phyloP scores from a whole-genome alignment of 140 eudicot genomes.

The Ambrosia hybrid region DNA sequence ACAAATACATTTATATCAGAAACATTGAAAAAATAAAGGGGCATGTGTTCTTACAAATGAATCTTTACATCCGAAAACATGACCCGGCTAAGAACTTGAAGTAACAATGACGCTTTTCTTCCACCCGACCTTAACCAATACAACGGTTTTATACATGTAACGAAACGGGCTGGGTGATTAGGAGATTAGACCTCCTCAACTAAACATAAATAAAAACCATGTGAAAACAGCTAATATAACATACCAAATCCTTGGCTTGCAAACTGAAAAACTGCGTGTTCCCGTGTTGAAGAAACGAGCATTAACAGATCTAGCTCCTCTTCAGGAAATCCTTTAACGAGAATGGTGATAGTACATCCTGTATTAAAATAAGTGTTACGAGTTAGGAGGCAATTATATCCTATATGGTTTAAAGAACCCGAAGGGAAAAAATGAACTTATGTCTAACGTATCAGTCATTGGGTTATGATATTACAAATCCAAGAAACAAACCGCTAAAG shows the following conservation, averaged over 20 bases:
- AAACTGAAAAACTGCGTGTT: not conserved
- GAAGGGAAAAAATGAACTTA: too few relatives aligned
- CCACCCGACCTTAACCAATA: conserved; percentile 16
- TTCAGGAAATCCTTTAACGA: conserved; percentile 22
- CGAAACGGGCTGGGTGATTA: not conserved
- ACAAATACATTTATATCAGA: conserved; percentile 5
- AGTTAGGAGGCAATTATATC: conserved; percentile 3
- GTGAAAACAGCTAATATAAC: conserved; percentile 10
- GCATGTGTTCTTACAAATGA: conserved; percentile 26
- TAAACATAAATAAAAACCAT: conserved; percentile 7
- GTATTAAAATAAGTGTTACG: not conserved
- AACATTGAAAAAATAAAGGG: not conserved
- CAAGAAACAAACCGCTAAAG: not conserved
- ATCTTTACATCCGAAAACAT: conserved; percentile 27
- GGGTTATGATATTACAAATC: too few relatives aligned
- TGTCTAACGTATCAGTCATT: too few relatives aligned
- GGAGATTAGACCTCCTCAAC: conserved; percentile 6
- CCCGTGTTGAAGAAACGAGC: not conserved
- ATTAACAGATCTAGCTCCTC: conserved; percentile 17
- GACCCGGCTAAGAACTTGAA: conserved; percentile 13
- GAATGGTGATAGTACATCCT: conserved; percentile 17
- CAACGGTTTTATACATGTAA: conserved; percentile 23
- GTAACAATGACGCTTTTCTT: conserved; percentile 18
- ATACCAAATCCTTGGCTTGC: conserved; percentile 13
- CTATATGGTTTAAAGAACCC: not conserved